These are phyloP conservation scores for Leucosporidium scottii DNA, from an alignment of 768 basidiomycete species.

Conservation along the genomic window DNA sequence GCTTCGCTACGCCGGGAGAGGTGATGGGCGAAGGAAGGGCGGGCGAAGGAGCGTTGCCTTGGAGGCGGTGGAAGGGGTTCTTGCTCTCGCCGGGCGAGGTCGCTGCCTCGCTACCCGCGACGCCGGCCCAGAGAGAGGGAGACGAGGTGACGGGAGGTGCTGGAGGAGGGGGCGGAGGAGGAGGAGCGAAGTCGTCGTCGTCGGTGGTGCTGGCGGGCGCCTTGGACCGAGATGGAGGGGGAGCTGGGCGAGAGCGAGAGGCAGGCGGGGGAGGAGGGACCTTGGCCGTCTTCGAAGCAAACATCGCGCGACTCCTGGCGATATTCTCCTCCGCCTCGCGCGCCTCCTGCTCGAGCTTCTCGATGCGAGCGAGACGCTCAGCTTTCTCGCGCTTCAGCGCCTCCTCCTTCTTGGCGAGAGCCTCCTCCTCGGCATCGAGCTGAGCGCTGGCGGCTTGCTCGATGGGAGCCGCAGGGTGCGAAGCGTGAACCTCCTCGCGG, in stretches of 20 bases:
- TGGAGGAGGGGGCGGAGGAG: conserved; percentile 39
- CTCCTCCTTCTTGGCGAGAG: conserved; percentile 61
- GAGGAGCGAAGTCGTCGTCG: conserved; percentile 36
- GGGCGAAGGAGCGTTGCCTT: conserved; percentile 44
- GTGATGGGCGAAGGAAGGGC: not conserved
- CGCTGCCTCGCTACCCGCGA: conserved; percentile 39
- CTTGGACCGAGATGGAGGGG: conserved; percentile 3
- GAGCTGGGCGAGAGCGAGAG: conserved; percentile 3
- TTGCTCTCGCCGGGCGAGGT: conserved; percentile 51
- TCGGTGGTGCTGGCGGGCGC: not conserved
- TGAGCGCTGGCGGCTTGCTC: conserved; percentile 41
- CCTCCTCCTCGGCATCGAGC: conserved; percentile 71
- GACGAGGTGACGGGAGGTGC: conserved; percentile 30
- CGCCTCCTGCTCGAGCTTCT: conserved; percentile 63
- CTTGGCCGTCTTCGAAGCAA: conserved; percentile 25
- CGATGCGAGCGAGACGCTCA: conserved; percentile 55
- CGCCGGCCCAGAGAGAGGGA: conserved; percentile 33
- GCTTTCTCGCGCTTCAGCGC: conserved; percentile 63
- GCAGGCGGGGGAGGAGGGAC: conserved; percentile 26
- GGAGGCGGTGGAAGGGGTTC: conserved; percentile 73
- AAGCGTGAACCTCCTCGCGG: conserved; percentile 23
- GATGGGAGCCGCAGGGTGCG: conserved; percentile 38
- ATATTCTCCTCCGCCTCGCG: conserved; percentile 51
- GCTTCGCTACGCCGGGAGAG: conserved; percentile 34
- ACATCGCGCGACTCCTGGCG: conserved; percentile 31